Evolutionary conservation across 345 rosid genomes (phyloP), one percentile per base, ranked within the genome.

Genomic region (Aethionema arabicum): DNA sequence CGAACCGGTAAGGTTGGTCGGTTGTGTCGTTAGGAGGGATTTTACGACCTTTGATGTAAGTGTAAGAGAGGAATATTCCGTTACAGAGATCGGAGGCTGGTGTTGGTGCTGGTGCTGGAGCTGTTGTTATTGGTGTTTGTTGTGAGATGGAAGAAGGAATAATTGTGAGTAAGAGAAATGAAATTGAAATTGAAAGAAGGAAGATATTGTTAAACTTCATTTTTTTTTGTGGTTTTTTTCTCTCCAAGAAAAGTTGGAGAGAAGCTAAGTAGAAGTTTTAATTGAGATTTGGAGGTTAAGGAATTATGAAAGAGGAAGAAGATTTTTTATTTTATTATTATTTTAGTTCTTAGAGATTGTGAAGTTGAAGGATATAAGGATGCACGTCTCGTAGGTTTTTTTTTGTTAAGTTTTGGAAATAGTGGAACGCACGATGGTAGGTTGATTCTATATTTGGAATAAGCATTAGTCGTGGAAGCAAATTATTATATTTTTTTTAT

Each of bases 1-100:
- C 80, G 67, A 93, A 93, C 6, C 91, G 75, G 72, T 87, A 93
- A 3, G 97, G 80, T 75, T 93, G 99, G 77, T 77, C 78, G 7
- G 37, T 44, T 42, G 84, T 82, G 42, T 78, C 72, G 29, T 79
- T 76, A 32, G 99, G 99, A 16, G 80, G 78, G 31, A 93, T 74
- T 79, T 80, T 64, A 49, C 80, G 72, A 15, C 99, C 99, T 0
- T 35, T 13, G 7, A 14, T 59, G 69, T 78, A 87, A 3, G 62
- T 39, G 74, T 89, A 92, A 2, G 97, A 76, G 12, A 92, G 63
- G 79, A 81, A 89, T 32, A 92, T 70, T 14, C 90, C 99, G 56
- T 83, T 89, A 70, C 99, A 92, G 2, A 68, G 31, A 11, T 77
- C 80, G 14, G 85, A 67, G 0, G 91, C 76, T 2, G 96, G 80